Base-by-base conservation (phyloP, 768 basidiomycete species). In the Boletellus sp. region DNA sequence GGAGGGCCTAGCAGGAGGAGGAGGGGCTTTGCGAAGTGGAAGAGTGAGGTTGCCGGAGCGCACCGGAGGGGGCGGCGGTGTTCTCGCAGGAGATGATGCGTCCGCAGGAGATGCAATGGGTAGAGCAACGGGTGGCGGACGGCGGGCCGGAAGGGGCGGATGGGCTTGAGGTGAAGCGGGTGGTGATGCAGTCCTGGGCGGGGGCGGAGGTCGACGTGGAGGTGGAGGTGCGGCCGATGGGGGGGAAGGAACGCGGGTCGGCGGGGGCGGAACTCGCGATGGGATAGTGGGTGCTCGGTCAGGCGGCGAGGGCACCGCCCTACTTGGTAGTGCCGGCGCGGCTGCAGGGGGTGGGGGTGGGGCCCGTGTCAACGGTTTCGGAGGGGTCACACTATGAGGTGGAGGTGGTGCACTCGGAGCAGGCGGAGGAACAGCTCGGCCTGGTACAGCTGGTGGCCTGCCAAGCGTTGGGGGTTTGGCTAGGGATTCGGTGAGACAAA, bases 361-460 rank as follows among this genome's bases (percentile, higher is more conserved):
- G 9, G 72, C 59, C 2, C 72, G 56, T 16, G 66, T 57, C 8
- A 59, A 58, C 45, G 62, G 63, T n/a, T 56, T 61, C 12, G 62
- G 67, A 12, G 71, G 67, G 34, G 63, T 51, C 24, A 53, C 55
- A 9, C 69, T 67, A 20, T 57, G 50, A 13, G 74, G 73, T 6
- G 62, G 56, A 1, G 58, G 45, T 8, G 64, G 67, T 13, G 66
- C 57, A 24, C 57, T 57, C 16, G 67, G 41, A 28, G 66, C 57
- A 22, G 51, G 24, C 11, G 73, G 45, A 23, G 74, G 53, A 12
- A 63, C 55, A 43, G 71, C 70, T 34, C 79, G 73, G 56, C 74
- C 80, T 1, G 86, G 86, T 40, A 87, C 74, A 6, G 73, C 69
- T 2, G 86, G 89, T 13, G 84, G 83, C 64, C 78, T 88, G 7